Conservation (phyloP, 2,329 filamentous ascomycete species). For the Ascochyta viciae-villosae region DNA sequence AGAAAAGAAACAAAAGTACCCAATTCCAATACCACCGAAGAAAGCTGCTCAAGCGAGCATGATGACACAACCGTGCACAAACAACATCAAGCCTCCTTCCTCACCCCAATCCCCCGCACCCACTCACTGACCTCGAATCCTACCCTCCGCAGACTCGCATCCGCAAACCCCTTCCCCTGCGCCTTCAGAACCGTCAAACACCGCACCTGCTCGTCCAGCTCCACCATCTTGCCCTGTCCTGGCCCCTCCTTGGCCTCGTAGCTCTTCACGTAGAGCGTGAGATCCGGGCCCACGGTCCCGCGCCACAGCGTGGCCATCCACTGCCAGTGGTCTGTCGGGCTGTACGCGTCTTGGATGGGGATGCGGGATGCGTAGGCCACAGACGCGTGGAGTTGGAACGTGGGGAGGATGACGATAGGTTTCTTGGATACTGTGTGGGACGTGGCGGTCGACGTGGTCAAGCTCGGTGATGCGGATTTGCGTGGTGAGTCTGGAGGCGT, state of each 20-base stretch:
- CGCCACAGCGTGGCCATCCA: conserved; percentile 97
- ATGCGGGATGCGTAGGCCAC: conserved; percentile 77
- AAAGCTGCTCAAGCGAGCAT: no score
- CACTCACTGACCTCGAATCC: conserved; percentile 91
- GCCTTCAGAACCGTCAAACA: conserved; percentile 49
- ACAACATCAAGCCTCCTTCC: conserved; percentile 2
- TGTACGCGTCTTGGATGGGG: conserved; percentile 78
- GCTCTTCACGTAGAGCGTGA: conserved; percentile 71
- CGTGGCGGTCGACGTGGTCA: conserved; percentile 12
- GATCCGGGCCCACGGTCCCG: conserved; percentile 80
- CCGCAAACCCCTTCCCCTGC: conserved; percentile 46
- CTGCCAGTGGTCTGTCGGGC: conserved; percentile 91
- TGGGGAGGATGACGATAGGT: conserved; percentile 77
- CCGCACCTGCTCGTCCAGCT: conserved; percentile 51
- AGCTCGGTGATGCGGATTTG: conserved; percentile 1
- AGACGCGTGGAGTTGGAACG: conserved; percentile 80
- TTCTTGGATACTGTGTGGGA: conserved; percentile 43
- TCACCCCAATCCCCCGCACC: conserved; percentile 54
- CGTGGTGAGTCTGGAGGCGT: conserved; percentile 18
- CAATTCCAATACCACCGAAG: no score
- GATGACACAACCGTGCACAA: no score
- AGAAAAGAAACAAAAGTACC: not conserved
- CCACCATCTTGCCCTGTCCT: conserved; percentile 49
- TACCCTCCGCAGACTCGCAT: conserved; percentile 70
- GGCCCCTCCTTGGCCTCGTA: conserved; percentile 38